Evolutionary conservation across 192 early-diverging fungal species (phyloP), one percentile per base, ranked within the genome.

Genomic region (Backusella sp.): DNA sequence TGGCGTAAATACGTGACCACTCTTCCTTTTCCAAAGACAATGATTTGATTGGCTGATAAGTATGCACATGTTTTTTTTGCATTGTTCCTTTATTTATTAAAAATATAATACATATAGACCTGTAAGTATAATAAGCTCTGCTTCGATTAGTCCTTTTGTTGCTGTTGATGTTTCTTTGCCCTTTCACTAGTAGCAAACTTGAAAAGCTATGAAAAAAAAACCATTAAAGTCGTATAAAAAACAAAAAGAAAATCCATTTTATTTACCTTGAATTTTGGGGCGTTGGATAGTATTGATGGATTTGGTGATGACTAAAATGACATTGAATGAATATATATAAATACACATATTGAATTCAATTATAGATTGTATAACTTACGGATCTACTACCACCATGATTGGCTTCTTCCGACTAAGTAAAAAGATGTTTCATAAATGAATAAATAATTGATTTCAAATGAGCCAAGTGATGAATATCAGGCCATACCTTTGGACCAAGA

Each of bases 1-100:
- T 59, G 56, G 56, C 56, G 56, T 11, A 26, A 11, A 8, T 12
- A 12, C 1, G 56, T 62, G 56, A 62, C 56, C 26, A 62, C n/a
- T 62, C 9, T 62, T 62, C 12, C 23, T 62, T 62, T 62, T 62
- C 12, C 14, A 28, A 28, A 62, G 12, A 1, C 0, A 11, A 26
- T 28, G 56, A 62, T 62, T 12, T 62, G 23, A 62, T 62, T 62
- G 56, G 56, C 26, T 28, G n/a, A 28, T 1, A 62, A 12, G 14
- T 14, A 28, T 11, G 28, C 9, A 28, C 56, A 62, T 4, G 56
- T 23, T 62, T 14, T 14, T 12, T 62, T 62, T 62, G 56, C 56
- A 62, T 62, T 62, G 23, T 59, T 59, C 2, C 26, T 62, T 62
- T 62, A 62, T 62, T 62, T 62, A 62, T 62, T 62, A 28, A 32